Base-by-base conservation (phyloP, 1,284 basidiomycete species). In the Moesziomyces antarcticus region DNA sequence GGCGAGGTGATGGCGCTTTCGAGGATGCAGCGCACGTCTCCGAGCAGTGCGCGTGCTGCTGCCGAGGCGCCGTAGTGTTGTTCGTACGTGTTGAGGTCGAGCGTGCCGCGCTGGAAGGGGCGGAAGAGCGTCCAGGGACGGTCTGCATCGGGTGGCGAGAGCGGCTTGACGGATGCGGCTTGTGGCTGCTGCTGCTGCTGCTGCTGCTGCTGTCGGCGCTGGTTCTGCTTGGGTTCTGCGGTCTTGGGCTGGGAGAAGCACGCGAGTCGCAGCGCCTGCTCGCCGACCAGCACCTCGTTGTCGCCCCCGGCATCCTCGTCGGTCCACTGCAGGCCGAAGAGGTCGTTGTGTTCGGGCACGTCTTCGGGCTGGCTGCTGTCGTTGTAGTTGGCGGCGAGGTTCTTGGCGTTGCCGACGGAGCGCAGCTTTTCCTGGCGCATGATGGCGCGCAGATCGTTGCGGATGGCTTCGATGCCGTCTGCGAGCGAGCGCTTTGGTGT, bases 381-480 rank as follows among this genome's bases (percentile, higher is more conserved):
- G 61, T 84, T 84, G 73, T 83, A 84, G 66, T 74, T 77, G 51
- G 75, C 65, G 7, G 80, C 78, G 35, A 80, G 77, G 42, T 73
- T 70, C 46, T 68, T 72, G 11, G 78, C 82, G 43, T 84, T 82
- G 40, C 74, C 73, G 44, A 84, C 80, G 16, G 77, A 72, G 22
- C 82, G 73, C 40, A 84, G 75, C 73, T 82, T 82, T 48, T 80
- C 76, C 57, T 78, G 71, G 14, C 82, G 80, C 82, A 84, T 82
- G 66, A 84, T 83, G 44, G 65, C 53, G n/a, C 80, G 75, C 43
- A 84, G 67, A 41, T 84, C 82, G 56, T 66, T 64, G 43, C 82
- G 77, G 14, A 84, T 72, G 13, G 57, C 43, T n/a, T 82, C 82
- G 45, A 81, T 76, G 50, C 72, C 71, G 43, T 60, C 49, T 35